A percentile compares a stretch with the other conserved stretches of the same genome.
Conservation (phyloP, 305 asterid species). For the Fraxinus albicans region DNA sequence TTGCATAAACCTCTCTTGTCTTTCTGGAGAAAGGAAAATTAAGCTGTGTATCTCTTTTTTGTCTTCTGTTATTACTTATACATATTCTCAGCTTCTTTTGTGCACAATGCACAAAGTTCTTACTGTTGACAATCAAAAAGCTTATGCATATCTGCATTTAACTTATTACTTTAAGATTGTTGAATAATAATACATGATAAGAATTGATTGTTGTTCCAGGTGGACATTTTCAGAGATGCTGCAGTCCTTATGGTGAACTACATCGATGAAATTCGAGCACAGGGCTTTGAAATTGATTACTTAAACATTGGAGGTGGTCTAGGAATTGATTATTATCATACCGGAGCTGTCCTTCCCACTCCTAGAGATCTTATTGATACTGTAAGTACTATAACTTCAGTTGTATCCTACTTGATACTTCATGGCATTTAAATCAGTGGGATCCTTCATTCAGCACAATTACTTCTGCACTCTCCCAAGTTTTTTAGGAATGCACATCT, state of each 20-base stretch:
- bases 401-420: conserved; percentile 1
- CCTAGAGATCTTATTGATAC: conserved; percentile 90
- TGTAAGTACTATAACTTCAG: conserved; percentile 40
- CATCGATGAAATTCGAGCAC: conserved; percentile 85
- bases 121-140: neutral
- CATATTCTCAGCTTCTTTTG: neutral
- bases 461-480: neutral
- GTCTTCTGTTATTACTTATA: neutral
- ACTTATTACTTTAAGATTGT: neutral
- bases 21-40: neutral
- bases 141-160: neutral
- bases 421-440: neutral
- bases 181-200: neutral
- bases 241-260: conserved; percentile 87
- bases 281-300: conserved; percentile 82
- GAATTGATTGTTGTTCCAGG: conserved; percentile 47
- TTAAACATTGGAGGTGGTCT: conserved; percentile 96
- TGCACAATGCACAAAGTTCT: neutral
- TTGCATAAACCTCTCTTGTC: neutral
- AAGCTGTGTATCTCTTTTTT: neutral
- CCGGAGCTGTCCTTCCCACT: conserved; percentile 85
- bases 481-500: neutral
- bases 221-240: conserved; percentile 95
- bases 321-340: conserved; percentile 88
- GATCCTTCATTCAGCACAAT: neutral